Conservation (phyloP, 2,329 filamentous ascomycete genomes). For the Scolecobasidium constrictum region DNA sequence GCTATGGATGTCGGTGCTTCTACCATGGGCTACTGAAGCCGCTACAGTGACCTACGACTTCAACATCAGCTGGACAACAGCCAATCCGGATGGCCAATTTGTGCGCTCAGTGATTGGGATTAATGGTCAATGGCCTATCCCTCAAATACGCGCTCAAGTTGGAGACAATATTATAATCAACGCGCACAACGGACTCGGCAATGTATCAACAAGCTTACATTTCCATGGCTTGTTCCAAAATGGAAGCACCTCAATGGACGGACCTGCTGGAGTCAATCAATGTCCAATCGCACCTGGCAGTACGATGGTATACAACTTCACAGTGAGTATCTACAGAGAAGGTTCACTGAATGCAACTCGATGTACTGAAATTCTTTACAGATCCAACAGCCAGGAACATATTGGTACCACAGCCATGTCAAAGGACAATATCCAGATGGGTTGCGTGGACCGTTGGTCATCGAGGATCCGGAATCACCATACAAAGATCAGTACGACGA, state of each 20-base stretch:
- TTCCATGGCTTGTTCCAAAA: conserved; percentile 71
- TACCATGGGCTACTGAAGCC: conserved; percentile 12
- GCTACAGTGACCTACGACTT: conserved; percentile 38
- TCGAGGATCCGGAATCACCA: conserved; percentile 48
- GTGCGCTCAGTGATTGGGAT: conserved; percentile 62
- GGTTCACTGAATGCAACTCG: neutral
- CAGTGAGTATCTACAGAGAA: conserved; percentile 26
- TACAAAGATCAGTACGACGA: conserved; percentile 43
- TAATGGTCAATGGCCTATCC: conserved; percentile 67
- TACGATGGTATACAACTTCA: conserved; percentile 58
- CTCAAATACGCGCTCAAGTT: conserved; percentile 49
- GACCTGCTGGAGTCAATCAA: conserved; percentile 55
- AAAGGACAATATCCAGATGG: conserved; percentile 57
- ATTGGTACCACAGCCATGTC: conserved; percentile 61
- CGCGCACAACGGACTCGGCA: conserved; percentile 47
- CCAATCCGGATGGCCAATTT: conserved; percentile 60
- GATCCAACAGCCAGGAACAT: conserved; percentile 42
- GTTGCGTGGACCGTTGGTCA: conserved; percentile 53
- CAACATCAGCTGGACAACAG: conserved; percentile 57
- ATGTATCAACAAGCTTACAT: conserved; percentile 52
- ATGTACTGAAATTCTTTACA: conserved; percentile 12
- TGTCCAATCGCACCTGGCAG: conserved; percentile 54
- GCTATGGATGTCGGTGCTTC: conserved; percentile 15
- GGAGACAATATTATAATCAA: conserved; percentile 53
- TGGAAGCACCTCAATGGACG: conserved; percentile 65